Base-by-base conservation (phyloP, 805 yeast genomes). In the Candida insectorum region DNA sequence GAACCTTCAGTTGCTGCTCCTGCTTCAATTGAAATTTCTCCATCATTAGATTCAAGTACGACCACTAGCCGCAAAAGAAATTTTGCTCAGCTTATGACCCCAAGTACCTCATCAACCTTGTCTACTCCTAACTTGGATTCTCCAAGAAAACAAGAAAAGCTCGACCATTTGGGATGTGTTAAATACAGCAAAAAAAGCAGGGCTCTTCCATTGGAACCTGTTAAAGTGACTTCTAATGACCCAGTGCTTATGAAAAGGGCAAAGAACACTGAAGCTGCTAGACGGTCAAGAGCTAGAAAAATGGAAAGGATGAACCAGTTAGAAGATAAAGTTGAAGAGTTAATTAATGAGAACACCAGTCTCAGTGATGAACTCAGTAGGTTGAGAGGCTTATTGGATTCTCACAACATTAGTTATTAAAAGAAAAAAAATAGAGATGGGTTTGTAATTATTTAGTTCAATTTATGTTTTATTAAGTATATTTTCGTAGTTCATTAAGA, bases 251-350 rank as follows among this genome's bases (percentile, higher is more conserved):
- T 84, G 50, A 91, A 91, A 68, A 81, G 97, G 57, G 97, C 97
- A 6, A 81, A 91, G 62, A 91, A 93, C 73, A 91, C 91, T n/a
- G 96, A 88, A 56, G 97, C 97, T 47, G 97, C 97, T 6, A 79
- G 97, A 60, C 77, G 96, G 54, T 87, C 96, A 17, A 73, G 97
- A 52, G 96, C 96, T 16, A 79, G 95, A 58, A 87, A 89, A 62
- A 79, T 84, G 80, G 85, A 85, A 58, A 77, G 95, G 59, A 84
- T 89, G 86, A 50, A 62, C 40, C 91, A 85, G 56, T 68, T 89
- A 56, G 97, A 89, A 62, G 76, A 61, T 16, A 79, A 77, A 58
- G 93, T 88, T 34, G 86, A 80, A 45, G 72, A 59, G 20, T 67
- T 89, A 43, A 45, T 81, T 30, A 54, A 61, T 17, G 79, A 70